phyloP scores from a whole-genome alignment of 176 grass and related monocot genomes.

The Poa annua region DNA sequence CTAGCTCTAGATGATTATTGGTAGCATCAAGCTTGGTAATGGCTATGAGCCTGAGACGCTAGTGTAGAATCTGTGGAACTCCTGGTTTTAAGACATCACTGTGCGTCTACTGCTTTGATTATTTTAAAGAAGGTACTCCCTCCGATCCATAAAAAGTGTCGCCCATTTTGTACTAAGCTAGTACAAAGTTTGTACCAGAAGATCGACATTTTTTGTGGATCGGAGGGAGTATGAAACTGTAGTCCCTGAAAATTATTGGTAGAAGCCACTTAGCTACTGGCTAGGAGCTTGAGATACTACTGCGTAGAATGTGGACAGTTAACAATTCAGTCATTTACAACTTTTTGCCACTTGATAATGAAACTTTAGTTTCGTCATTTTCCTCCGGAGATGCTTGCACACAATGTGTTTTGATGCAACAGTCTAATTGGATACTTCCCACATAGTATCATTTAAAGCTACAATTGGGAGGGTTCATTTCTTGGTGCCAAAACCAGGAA shows the following conservation, averaged over 20 bases:
- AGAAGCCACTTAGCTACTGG: not conserved
- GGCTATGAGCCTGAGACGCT: not conserved
- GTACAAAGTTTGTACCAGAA: no score
- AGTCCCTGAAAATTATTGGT: not conserved
- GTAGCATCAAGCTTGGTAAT: not conserved
- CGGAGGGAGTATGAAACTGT: not conserved
- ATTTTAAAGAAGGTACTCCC: not conserved
- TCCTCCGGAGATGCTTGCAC: not conserved
- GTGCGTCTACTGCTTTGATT: not conserved
- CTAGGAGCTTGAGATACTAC: not conserved
- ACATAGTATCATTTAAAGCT: not conserved
- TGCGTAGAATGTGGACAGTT: not conserved
- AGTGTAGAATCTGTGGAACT: not conserved
- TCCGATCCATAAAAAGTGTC: no score
- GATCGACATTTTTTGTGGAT: no score
- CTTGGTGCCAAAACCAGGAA: not conserved
- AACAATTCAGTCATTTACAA: not conserved
- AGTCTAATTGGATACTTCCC: not conserved
- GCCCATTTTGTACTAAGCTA: no score
- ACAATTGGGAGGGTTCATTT: not conserved
- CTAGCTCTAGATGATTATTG: not conserved
- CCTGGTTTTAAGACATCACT: not conserved
- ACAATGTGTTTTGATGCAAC: constrained; percentile 12
- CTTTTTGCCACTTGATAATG: not conserved
- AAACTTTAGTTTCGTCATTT: not conserved